Base-by-base conservation (phyloP, 2,329 filamentous ascomycete species). In the Penicillium verrucosum region DNA sequence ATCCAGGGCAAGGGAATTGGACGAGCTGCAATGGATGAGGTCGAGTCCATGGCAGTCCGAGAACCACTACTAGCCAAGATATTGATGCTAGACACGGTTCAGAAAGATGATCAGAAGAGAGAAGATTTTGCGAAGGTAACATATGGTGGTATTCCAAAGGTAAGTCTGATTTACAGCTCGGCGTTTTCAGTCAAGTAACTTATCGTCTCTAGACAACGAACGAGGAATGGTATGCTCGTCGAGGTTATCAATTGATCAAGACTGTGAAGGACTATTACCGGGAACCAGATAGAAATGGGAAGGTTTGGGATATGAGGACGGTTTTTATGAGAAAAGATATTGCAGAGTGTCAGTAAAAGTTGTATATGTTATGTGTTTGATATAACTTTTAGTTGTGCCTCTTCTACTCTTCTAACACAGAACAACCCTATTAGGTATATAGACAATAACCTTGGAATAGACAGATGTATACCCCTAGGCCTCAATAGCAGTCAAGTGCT, bases 241-340 rank as follows among this genome's bases (percentile, higher is more conserved):
- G 64, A 23, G 64, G 63, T 12, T 66, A 66, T 32, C 52, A 6
- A 11, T 46, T 59, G 10, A 52, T 65, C 8, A 58, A 55, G n/a
- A 63, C 56, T 0, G 49, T 63, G 6, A 57, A 56, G 32, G 59
- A 65, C 21, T 63, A 52, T 44, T 66, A 66, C 34, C 41, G 34
- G 8, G 50, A 55, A 12, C 10, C 1, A 5, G 63, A 65, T 42
- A 57, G 29, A 10, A 54, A 51, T 48, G 59, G 59, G 1, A 61
- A 62, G 18, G 14, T 40, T 11, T 61, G 63, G 63, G 54, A 60
- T 41, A 56, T 38, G 2, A 63, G 47, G 52, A 60, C 63, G 2
- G 46, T 65, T 10, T 65, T 65, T 25, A 66, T 66, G 64, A 53
- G 62, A 25, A 65, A 64, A 29, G 60, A 66, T 16, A 57, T 65